phyloP scores from a whole-genome alignment of 345 rosid genomes.

The Orychophragmus violaceus region DNA sequence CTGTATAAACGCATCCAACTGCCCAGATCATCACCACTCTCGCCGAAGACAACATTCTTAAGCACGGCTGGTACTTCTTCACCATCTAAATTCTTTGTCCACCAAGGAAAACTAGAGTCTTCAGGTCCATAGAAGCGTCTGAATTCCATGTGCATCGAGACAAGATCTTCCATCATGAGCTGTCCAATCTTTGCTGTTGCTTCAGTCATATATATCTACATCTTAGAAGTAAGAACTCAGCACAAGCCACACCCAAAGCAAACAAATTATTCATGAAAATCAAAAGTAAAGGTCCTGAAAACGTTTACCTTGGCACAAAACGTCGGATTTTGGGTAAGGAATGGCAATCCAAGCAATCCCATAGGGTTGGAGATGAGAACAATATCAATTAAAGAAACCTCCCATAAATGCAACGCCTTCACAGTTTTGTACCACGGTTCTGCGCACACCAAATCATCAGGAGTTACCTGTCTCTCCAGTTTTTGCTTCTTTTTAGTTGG shows the following conservation, averaged over 20 bases:
- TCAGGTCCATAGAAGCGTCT: constrained; percentile 51
- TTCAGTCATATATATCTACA: constrained; percentile 70
- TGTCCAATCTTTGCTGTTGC: constrained; percentile 67
- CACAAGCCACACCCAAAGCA: neutral
- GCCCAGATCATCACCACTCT: constrained; percentile 57
- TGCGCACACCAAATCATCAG: constrained; percentile 43
- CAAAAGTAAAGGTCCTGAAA: neutral
- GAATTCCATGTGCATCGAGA: constrained; percentile 65
- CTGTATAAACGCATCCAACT: constrained; percentile 84
- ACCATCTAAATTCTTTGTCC: constrained; percentile 67
- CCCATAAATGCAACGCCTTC: constrained; percentile 67
- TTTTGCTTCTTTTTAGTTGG: constrained; percentile 40
- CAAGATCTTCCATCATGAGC: constrained; percentile 88
- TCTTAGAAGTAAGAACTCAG: constrained; percentile 16
- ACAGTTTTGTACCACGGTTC: constrained; percentile 87
- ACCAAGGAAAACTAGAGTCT: constrained; percentile 43
- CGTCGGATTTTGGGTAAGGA: constrained; percentile 49
- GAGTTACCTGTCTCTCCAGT: constrained; percentile 35
- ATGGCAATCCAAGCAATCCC: constrained; percentile 87
- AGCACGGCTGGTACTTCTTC: constrained; percentile 47
- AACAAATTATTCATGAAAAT: neutral
- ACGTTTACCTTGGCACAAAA: constrained; percentile 73
- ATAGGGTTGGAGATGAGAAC: constrained; percentile 69
- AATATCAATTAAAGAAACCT: constrained; percentile 62
- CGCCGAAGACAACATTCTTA: constrained; percentile 51